Base-by-base conservation (phyloP, 179 eudicot genomes). In the Corrigiola litoralis region DNA sequence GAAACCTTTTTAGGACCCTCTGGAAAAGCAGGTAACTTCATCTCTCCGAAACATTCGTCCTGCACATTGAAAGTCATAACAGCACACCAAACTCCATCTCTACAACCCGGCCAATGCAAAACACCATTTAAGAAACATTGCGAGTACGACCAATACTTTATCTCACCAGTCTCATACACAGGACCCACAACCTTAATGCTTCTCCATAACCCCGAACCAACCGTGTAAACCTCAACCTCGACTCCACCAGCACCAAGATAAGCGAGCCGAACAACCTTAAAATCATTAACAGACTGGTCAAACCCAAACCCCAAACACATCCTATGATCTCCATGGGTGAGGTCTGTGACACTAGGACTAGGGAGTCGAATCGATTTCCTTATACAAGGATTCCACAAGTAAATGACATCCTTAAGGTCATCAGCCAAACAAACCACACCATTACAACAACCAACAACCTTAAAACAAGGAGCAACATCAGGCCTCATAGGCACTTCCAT, bases 351-450 rank as follows among this genome's bases (percentile, higher is more conserved):
- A 37, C 12, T 29, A 18, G 70, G 63, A 8, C 21, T 31, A 1
- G 73, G 74, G 21, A 77, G 48, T n/a, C 9, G 2, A 25, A 67
- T 29, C 11, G 23, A 56, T 21, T 58, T 77, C 20, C n/a, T 42
- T n/a, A 76, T 56, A 14, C 20, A 10, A 20, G 80, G 80, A 58
- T 76, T 76, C 80, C 80, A 76, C 4, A 76, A 54, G 20, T 58
- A 32, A 2, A 66, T 55, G 1, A 68, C 42, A 27, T 54, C 4
- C 32, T 18, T 16, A 11, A 6, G 31, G 1, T 4, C 58, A 31
- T 54, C 58, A 8, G 66, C 41, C 20, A 76, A 67, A 44, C 79
- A 70, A 7, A 75, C 2, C 16, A 76, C 46, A 10, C 80, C 71
- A 38, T 71, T 76, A 23, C 69, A 67, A 33, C 56, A 32, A 33